These are phyloP conservation scores for Aspergillus udagawae DNA, from an alignment of 2,329 filamentous ascomycete genomes.

Conservation along the genomic window DNA sequence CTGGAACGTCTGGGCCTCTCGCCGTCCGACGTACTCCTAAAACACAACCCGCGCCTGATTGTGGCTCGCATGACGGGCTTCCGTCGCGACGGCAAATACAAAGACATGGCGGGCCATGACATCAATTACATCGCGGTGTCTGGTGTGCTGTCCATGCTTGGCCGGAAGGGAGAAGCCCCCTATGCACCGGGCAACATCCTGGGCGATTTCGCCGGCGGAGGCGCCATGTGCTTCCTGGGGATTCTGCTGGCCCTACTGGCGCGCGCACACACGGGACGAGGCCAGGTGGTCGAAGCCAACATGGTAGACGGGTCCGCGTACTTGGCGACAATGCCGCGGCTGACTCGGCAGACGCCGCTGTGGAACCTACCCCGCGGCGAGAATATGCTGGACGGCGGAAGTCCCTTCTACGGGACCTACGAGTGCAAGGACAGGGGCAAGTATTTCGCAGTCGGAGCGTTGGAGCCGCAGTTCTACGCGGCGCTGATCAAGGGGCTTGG, in stretches of 20 bases:
- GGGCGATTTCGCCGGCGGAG: conserved; percentile 88
- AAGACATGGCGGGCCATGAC: conserved; percentile 86
- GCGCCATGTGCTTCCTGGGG: conserved; percentile 74
- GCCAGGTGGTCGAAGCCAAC: conserved; percentile 90
- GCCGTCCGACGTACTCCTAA: conserved; percentile 61
- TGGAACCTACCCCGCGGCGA: conserved; percentile 64
- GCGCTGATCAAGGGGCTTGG: conserved; percentile 64
- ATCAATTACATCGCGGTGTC: conserved; percentile 94
- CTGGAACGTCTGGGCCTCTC: conserved; percentile 78
- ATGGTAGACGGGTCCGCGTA: conserved; percentile 91
- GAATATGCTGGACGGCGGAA: conserved; percentile 79
- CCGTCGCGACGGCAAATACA: conserved; percentile 78
- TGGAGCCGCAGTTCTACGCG: conserved; percentile 82
- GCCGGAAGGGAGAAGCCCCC: conserved; percentile 64
- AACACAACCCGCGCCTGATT: conserved; percentile 69
- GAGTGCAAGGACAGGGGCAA: conserved; percentile 68
- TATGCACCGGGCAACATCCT: conserved; percentile 79
- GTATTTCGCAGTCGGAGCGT: conserved; percentile 82
- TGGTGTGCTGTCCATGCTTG: conserved; percentile 73
- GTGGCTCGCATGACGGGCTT: conserved; percentile 88
- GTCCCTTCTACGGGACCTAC: conserved; percentile 87
- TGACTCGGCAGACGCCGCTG: conserved; percentile 59
- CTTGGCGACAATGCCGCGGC: conserved; percentile 71
- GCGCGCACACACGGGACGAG: conserved; percentile 60
- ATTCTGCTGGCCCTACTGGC: conserved; percentile 74